Conservation (phyloP, 2,329 filamentous ascomycete genomes). For the Trichophaea hybrida region DNA sequence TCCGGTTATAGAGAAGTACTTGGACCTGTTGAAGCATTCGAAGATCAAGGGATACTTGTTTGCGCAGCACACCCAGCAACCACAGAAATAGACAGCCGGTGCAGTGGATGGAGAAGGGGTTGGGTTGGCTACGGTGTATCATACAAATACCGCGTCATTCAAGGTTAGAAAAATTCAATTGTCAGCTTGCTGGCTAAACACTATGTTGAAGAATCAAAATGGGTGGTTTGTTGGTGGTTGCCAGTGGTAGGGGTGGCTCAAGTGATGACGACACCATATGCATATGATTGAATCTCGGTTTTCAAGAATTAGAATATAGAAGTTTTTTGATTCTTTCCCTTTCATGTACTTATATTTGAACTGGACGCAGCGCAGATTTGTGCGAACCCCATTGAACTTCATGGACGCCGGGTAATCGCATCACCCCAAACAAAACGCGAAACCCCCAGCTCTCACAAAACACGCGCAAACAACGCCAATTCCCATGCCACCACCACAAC, state of each 20-base stretch:
- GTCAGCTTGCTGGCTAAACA: not conserved
- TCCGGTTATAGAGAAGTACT: conserved; percentile 50
- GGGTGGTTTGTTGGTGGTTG: not conserved
- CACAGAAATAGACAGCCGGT: not conserved
- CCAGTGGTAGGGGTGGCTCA: not conserved
- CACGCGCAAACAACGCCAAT: too few species aligned
- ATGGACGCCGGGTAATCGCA: not conserved
- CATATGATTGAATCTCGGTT: too few species aligned
- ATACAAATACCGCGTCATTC: not conserved
- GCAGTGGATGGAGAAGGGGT: not conserved
- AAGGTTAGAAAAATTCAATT: not conserved
- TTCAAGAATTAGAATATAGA: not conserved
- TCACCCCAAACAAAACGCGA: not conserved
- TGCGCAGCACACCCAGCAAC: conserved; percentile 30
- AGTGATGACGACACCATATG: too few species aligned
- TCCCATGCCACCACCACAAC: not conserved
- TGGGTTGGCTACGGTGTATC: not conserved
- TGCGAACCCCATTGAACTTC: not conserved
- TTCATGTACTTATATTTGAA: not conserved
- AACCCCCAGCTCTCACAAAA: too few species aligned
- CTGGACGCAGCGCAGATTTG: not conserved
- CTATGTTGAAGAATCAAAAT: not conserved
- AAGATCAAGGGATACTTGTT: conserved; percentile 69
- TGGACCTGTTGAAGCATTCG: conserved; percentile 60
- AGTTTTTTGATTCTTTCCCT: not conserved